phyloP scores from a whole-genome alignment of 176 grass and related monocot genomes.

The Alopecurus myosuroides region DNA sequence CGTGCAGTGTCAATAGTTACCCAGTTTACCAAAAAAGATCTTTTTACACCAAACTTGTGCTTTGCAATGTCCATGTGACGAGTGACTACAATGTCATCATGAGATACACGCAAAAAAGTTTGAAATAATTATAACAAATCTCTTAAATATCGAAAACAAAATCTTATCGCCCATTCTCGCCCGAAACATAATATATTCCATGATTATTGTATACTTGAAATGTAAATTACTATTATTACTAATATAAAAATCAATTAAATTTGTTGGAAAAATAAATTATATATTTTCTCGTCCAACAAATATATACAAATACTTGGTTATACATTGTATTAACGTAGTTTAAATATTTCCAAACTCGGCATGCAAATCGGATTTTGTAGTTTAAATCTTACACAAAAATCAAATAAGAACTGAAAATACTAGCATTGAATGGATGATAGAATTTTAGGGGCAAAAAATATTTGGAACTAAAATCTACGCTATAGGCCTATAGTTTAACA shows the following conservation, averaged over 20 bases:
- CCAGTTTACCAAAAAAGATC: not conserved
- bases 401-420: too few relatives aligned
- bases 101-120: not conserved
- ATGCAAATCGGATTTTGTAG: too few relatives aligned
- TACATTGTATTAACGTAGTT: not conserved
- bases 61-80: not conserved
- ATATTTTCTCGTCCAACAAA: not conserved
- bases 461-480: too few relatives aligned
- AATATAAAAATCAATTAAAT: not conserved
- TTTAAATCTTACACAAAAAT: too few relatives aligned
- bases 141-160: not conserved
- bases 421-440: too few relatives aligned
- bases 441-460: too few relatives aligned
- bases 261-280: not conserved
- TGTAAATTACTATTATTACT: not conserved
- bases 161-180: not conserved
- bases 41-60: not conserved
- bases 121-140: not conserved
- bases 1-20: not conserved
- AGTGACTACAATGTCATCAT: not conserved
- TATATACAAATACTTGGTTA: not conserved
- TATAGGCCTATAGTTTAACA: too few relatives aligned
- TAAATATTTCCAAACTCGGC: not conserved
- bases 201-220: not conserved
- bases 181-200: not conserved